phyloP scores from a whole-genome alignment of 805 yeast genomes.

The Candida quercuum region DNA sequence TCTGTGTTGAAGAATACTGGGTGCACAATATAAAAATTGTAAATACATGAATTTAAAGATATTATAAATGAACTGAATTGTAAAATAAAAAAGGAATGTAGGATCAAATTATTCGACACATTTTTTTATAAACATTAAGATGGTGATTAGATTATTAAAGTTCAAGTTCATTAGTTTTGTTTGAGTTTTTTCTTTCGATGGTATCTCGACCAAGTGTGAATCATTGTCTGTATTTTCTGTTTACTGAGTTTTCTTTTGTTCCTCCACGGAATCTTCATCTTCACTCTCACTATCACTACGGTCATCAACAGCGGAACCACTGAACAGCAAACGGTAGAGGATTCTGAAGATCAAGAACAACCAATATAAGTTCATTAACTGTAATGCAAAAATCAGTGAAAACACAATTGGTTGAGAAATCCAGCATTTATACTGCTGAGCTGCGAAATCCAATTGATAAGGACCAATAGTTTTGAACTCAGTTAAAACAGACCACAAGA shows the following conservation, averaged over 20 bases:
- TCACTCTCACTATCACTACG: conserved; percentile 84
- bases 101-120: too few relatives aligned
- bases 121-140: not conserved
- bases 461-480: conserved; percentile 86
- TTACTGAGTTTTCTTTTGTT: not conserved
- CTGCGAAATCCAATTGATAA: conserved; percentile 72
- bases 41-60: not conserved
- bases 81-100: too few relatives aligned
- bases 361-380: conserved; percentile 87
- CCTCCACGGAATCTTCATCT: conserved; percentile 22
- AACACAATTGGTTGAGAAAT: conserved; percentile 91
- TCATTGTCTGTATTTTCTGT: not conserved
- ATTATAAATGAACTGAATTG: too few relatives aligned
- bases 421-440: conserved; percentile 95
- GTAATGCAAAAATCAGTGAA: conserved; percentile 68
- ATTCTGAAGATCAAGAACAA: conserved; percentile 75
- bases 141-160: not conserved
- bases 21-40: not conserved
- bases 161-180: not conserved
- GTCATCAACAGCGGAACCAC: conserved; percentile 67
- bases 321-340: conserved; percentile 55
- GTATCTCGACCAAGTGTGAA: too few relatives aligned
- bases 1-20: not conserved
- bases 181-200: too few relatives aligned
- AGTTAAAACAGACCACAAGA: conserved; percentile 80